A percentile compares a stretch with the other conserved stretches of the same genome.
Conservation (phyloP, 2,329 filamentous ascomycete genomes). For the Ophiostoma sp. region DNA sequence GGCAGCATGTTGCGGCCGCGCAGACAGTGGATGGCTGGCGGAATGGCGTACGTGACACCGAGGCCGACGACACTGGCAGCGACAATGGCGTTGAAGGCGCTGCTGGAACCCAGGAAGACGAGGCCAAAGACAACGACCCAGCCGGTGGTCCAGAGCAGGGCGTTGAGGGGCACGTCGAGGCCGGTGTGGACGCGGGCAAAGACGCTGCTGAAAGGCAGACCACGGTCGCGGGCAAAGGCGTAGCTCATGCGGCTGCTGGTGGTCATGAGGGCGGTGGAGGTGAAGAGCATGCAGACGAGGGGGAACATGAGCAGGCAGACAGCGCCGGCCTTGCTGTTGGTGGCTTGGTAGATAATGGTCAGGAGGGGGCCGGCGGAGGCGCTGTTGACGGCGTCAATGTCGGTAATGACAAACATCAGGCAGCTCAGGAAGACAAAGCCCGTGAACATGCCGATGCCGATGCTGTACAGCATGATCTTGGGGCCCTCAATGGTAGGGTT, state of each 20-base stretch:
- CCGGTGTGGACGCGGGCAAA: constrained; percentile 57
- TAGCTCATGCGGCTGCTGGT: constrained; percentile 54
- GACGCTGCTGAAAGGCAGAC: constrained; percentile 55
- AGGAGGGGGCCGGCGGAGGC: constrained; percentile 35
- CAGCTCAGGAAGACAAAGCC: constrained; percentile 46
- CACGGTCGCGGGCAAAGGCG: constrained; percentile 62
- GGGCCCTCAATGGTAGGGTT: constrained; percentile 46
- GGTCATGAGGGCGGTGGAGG: constrained; percentile 59
- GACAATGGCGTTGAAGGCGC: constrained; percentile 53
- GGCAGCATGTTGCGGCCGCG: constrained; percentile 62
- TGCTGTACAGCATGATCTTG: constrained; percentile 61
- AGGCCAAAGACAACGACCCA: constrained; percentile 50
- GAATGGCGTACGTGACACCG: constrained; percentile 68
- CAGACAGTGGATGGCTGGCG: constrained; percentile 62
- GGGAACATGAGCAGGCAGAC: constrained; percentile 63
- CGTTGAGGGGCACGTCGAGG: constrained; percentile 61
- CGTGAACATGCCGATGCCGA: constrained; percentile 57
- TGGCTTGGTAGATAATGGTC: constrained; percentile 52
- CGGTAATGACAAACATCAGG: constrained; percentile 58
- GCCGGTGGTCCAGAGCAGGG: constrained; percentile 51
- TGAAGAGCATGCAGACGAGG: constrained; percentile 58
- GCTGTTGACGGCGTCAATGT: constrained; percentile 46
- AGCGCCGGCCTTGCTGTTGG: constrained; percentile 54
- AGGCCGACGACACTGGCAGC: constrained; percentile 47
- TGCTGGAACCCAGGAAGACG: constrained; percentile 56